Conservation (phyloP, 176 grass and related monocot species). For the Tillandsia fasciculata region DNA sequence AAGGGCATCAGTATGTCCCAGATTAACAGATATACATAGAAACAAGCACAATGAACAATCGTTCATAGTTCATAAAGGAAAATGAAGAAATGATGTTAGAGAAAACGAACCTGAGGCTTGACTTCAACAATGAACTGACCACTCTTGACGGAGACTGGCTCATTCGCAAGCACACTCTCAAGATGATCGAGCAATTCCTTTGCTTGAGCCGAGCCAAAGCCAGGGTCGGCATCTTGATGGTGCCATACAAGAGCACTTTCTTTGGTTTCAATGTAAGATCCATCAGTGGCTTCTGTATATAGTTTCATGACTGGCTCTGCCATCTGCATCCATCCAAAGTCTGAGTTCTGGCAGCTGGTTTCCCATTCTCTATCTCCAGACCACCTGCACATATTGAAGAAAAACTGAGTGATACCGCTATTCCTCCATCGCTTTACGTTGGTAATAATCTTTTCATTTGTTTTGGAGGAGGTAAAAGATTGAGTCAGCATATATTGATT, state of each 20-base stretch:
- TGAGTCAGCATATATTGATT: too few relatives aligned
- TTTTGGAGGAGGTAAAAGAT: too few relatives aligned
- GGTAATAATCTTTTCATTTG: too few relatives aligned
- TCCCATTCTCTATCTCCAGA: constrained; percentile 62
- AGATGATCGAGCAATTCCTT: constrained; percentile 98
- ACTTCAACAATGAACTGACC: constrained; percentile 99
- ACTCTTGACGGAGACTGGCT: constrained; percentile 89
- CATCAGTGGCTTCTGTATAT: constrained; percentile 91
- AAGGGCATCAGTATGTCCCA: too few relatives aligned
- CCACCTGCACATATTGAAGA: constrained; percentile 43
- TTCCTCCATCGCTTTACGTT: not conserved
- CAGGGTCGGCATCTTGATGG: constrained; percentile 89
- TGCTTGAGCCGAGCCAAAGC: constrained; percentile 86
- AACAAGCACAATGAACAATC: too few relatives aligned
- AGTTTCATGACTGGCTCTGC: constrained; percentile 91
- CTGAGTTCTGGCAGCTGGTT: constrained; percentile 31
- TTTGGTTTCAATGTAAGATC: constrained; percentile 72
- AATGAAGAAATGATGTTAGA: constrained; percentile 9
- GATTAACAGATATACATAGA: too few relatives aligned
- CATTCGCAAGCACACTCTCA: constrained; percentile 90
- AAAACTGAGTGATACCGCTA: constrained; percentile 5
- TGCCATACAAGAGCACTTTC: constrained; percentile 97
- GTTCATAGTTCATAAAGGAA: not conserved
- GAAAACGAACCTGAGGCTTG: constrained; percentile 73
- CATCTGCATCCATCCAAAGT: constrained; percentile 96